These are phyloP conservation scores for Earliella scabrosa DNA, from an alignment of 1,284 basidiomycete genomes.

Conservation along the genomic window DNA sequence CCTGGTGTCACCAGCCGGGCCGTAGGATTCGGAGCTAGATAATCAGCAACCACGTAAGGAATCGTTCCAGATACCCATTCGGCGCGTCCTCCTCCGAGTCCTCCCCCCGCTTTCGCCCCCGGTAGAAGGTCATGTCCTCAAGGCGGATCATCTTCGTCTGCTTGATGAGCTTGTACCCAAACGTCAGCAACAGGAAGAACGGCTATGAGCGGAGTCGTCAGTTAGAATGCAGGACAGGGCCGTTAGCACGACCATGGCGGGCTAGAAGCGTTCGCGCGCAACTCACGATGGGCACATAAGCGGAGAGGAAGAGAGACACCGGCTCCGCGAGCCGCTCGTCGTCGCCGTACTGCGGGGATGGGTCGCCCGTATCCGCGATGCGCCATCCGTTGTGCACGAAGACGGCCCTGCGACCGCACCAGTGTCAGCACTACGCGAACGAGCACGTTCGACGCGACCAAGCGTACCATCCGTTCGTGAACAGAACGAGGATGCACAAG, in stretches of 20 bases:
- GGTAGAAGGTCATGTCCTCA: conserved; percentile 33
- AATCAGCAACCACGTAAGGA: conserved; percentile 16
- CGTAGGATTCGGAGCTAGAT: no score
- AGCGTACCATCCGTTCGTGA: conserved; percentile 35
- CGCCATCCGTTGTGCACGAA: conserved; percentile 33
- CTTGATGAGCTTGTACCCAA: conserved; percentile 37
- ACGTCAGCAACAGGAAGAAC: conserved; percentile 34
- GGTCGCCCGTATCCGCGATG: conserved; percentile 17
- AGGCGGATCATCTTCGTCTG: conserved; percentile 32
- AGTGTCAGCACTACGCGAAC: neutral
- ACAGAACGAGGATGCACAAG: conserved; percentile 30
- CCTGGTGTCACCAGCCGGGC: no score
- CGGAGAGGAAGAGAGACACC: conserved; percentile 31
- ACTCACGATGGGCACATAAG: conserved; percentile 34
- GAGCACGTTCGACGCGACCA: neutral
- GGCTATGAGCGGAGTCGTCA: conserved; percentile 25
- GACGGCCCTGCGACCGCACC: conserved; percentile 23
- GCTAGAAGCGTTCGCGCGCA: no score
- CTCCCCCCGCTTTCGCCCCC: conserved; percentile 14
- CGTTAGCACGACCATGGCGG: no score
- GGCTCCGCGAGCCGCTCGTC: conserved; percentile 14
- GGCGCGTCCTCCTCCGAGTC: conserved; percentile 2
- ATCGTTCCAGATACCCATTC: conserved; percentile 13
- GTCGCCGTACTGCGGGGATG: neutral
- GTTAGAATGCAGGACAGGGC: no score